Percentiles rank a stretch among this genome's conserved stretches.
Evolutionary conservation across 2,329 filamentous ascomycete genomes (phyloP).

Genomic region (Beauveria rudraprayagi): DNA sequence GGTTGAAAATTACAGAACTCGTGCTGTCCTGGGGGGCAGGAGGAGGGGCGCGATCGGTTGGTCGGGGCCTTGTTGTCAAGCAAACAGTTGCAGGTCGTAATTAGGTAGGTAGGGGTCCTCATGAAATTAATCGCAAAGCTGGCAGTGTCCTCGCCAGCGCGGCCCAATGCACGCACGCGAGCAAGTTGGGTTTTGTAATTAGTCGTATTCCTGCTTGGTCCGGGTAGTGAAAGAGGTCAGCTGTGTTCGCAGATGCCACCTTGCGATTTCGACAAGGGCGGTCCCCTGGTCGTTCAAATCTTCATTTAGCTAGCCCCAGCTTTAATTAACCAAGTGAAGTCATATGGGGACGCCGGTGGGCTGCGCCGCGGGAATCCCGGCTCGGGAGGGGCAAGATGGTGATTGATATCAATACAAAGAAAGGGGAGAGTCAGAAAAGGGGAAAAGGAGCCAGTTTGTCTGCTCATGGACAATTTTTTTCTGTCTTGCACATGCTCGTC

Average conservation of each 20-base stretch:
- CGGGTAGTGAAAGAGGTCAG: not conserved
- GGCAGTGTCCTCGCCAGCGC: not conserved
- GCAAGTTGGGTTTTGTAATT: not conserved
- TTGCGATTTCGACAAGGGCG: conserved; percentile 18
- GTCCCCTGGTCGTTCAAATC: conserved; percentile 15
- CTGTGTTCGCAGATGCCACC: conserved; percentile 20
- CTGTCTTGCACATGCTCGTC: not conserved
- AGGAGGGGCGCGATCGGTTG: not conserved
- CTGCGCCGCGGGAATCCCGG: not conserved
- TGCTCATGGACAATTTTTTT: not conserved
- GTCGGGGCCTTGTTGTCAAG: not conserved
- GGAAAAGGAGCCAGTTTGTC: not conserved
- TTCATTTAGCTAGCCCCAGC: conserved; percentile 8
- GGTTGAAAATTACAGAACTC: not conserved
- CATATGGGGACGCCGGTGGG: conserved; percentile 7
- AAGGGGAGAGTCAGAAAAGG: not conserved
- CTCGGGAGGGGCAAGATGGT: not conserved
- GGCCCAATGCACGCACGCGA: not conserved
- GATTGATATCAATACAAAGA: not conserved
- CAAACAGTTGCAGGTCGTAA: not conserved
- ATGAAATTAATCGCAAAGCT: too few relatives aligned
- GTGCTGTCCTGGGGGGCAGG: not conserved
- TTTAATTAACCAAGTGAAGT: conserved; percentile 10
- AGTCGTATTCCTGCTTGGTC: not conserved
- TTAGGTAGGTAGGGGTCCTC: not conserved